phyloP scores from a whole-genome alignment of 148 eudicot genomes.

The Rhododendron griersonianum region DNA sequence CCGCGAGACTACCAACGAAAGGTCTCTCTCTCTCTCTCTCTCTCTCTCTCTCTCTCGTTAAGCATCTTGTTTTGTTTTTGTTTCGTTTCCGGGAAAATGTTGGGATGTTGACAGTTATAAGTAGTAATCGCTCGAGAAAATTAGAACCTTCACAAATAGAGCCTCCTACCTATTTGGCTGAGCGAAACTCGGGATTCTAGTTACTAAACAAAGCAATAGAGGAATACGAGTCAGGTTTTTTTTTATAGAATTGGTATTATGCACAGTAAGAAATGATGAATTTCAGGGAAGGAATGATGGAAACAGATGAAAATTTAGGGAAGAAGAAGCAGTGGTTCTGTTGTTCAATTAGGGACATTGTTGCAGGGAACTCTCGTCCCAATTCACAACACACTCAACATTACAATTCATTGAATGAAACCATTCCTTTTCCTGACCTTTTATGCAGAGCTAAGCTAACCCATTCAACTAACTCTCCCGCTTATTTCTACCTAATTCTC shows the following conservation, averaged over 20 bases:
- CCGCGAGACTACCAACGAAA: not conserved
- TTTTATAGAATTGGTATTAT: not conserved
- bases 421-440: too few relatives aligned
- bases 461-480: too few relatives aligned
- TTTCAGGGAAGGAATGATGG: too few relatives aligned
- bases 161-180: not conserved
- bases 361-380: too few relatives aligned
- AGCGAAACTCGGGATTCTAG: not conserved
- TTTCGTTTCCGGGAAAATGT: not conserved
- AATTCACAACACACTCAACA: too few relatives aligned
- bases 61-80: not conserved
- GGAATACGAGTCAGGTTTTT: not conserved
- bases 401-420: too few relatives aligned
- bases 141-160: not conserved
- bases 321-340: too few relatives aligned
- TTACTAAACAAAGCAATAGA: not conserved
- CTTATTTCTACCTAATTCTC: too few relatives aligned
- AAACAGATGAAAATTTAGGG: too few relatives aligned
- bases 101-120: not conserved
- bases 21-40: not conserved
- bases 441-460: too few relatives aligned
- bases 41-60: not conserved
- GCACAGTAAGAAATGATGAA: too few relatives aligned
- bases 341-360: too few relatives aligned
- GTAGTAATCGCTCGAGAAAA: not conserved